phyloP scores from a whole-genome alignment of 108 stramenopile species.

The Skeletonema tropicum region DNA sequence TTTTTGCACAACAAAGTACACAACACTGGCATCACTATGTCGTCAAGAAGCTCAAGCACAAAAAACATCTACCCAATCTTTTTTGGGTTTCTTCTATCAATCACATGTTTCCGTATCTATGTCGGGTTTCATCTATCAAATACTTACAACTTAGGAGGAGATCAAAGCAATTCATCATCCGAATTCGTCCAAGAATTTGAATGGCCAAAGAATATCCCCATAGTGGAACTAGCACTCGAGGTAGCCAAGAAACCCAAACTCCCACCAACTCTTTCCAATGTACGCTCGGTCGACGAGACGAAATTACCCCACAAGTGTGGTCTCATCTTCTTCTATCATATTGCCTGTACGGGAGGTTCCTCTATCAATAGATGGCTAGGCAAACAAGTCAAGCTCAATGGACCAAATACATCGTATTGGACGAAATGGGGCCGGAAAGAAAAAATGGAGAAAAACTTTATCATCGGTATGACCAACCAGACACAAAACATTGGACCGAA shows the following conservation, averaged over 20 bases:
- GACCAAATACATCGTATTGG: slow-evolving; percentile 34
- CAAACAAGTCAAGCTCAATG: slow-evolving; percentile 10
- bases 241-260: slow-evolving; percentile 6
- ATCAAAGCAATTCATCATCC: too few relatives aligned
- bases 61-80: not conserved
- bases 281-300: slow-evolving; percentile 36
- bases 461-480: slow-evolving; percentile 6
- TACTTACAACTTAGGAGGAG: not conserved
- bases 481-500: slow-evolving; percentile 19
- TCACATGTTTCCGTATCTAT: slow-evolving; percentile 19
- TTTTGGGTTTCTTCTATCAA: slow-evolving; percentile 17
- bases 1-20: too few relatives aligned
- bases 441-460: slow-evolving; percentile 7
- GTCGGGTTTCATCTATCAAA: not conserved
- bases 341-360: slow-evolving; percentile 30
- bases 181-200: not conserved
- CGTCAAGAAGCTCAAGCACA: not conserved
- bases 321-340: slow-evolving; percentile 31
- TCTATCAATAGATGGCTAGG: slow-evolving; percentile 33
- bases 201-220: slow-evolving; percentile 6
- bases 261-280: slow-evolving; percentile 10
- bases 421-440: slow-evolving; percentile 25
- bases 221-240: not conserved
- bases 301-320: slow-evolving; percentile 34
- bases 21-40: not conserved